Base-by-base conservation (phyloP, 202 grass and related monocot species). In the Zizania palustris region DNA sequence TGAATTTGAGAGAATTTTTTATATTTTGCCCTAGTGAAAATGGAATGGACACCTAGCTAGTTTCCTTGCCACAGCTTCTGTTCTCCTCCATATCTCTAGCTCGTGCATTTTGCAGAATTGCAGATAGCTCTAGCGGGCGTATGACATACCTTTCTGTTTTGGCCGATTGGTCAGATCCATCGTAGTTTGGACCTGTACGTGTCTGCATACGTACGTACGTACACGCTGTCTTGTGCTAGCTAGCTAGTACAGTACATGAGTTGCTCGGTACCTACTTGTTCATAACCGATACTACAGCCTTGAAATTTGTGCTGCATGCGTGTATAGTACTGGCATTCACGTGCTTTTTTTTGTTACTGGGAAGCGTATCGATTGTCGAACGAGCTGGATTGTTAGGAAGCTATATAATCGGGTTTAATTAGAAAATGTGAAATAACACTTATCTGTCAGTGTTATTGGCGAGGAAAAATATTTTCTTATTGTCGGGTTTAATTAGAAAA, bases 151-250 rank as follows among this genome's bases (percentile, higher is more conserved):
- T 77, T 64, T 48, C 57, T 69, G 63, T 63, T 88, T 60, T 5
- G 42, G 71, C 36, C 77, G 76, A 81, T 60, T 70, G 37, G 86
- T 81, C 77, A 88, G 70, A 63, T 75, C 50, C 76, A 72, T 88
- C 72, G 51, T 85, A 81, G 72, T 88, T 88, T 85, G 82, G 66
- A 85, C 50, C 71, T 81, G 72, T 67, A 62, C 76, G 41, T 77
- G 28, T 75, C 51, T 66, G 65, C 84, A 84, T 82, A 39, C 49
- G 49, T 51, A 55, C n/a, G 50, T 51, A 51, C 15, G 14, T n/a
- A 54, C 76, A 64, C 76, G 71, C 64, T 71, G 35, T 75, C 64
- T 79, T 46, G 65, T 46, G 22, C 44, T 40, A 44, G 7, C n/a
- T n/a, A n/a, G n/a, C 5, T 16, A 49, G 13, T 49, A 15, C 16